Percentiles rank a stretch among this genome's conserved stretches.
These are phyloP conservation scores for Colletotrichum brevisporum DNA, from an alignment of 2,329 filamentous ascomycete genomes.

Conservation along the genomic window DNA sequence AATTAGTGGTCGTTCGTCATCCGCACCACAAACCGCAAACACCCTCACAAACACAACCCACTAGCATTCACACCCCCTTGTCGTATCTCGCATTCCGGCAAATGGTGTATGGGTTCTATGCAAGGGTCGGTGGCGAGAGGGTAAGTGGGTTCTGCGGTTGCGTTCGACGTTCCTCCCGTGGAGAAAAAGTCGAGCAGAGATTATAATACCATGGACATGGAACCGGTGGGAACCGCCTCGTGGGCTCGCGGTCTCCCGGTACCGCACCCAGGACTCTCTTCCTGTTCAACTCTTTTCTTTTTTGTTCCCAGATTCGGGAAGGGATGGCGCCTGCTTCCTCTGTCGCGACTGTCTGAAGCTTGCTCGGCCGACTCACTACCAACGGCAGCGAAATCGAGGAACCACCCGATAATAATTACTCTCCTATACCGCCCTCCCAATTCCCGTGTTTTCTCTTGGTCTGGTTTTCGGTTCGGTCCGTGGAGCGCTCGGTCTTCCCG, in stretches of 20 bases:
- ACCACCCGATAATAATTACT: background rate
- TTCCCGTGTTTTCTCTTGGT: background rate
- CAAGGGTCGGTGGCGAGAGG: slow-evolving; percentile 8
- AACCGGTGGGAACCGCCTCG: slow-evolving; percentile 11
- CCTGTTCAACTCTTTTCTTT: background rate
- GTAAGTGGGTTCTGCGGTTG: background rate
- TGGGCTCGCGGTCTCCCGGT: background rate
- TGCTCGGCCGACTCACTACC: background rate
- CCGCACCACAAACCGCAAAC: too few species aligned
- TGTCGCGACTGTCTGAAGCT: background rate
- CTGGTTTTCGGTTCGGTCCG: background rate
- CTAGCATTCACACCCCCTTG: too few species aligned
- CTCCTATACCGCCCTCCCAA: too few species aligned
- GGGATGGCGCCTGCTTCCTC: slow-evolving; percentile 29
- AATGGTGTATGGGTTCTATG: background rate
- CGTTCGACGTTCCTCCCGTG: background rate
- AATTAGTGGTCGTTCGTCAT: background rate
- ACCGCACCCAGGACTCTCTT: background rate
- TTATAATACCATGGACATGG: slow-evolving; percentile 26
- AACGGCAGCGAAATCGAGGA: background rate
- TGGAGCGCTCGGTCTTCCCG: background rate
- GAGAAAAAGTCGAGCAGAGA: background rate
- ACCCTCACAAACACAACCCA: too few species aligned
- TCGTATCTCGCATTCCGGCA: slow-evolving; percentile 7
- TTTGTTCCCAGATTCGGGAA: slow-evolving; percentile 12